A percentile compares a stretch with the other conserved stretches of the same genome.
Conservation (phyloP, 2,329 filamentous ascomycete genomes). For the Fusarium mexicanum region DNA sequence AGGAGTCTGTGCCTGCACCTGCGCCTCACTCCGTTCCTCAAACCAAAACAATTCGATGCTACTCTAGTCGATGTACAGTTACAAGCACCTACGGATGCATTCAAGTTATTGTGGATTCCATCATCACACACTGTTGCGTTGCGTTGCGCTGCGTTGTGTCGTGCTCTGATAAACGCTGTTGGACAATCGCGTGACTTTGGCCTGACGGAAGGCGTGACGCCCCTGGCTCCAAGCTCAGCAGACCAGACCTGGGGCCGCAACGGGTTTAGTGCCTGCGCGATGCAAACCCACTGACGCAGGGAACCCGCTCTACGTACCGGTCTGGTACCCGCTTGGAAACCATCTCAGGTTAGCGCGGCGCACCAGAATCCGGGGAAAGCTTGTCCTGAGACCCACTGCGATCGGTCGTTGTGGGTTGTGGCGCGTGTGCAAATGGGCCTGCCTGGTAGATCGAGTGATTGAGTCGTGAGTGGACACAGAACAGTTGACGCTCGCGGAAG, state of each 20-base stretch:
- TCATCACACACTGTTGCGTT: not conserved
- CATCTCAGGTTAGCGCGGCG: slow-evolving; percentile 27
- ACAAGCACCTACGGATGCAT: slow-evolving; percentile 10
- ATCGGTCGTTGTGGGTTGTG: slow-evolving; percentile 38
- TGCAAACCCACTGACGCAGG: slow-evolving; percentile 13
- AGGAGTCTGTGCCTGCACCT: slow-evolving; percentile 20
- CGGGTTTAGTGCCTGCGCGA: slow-evolving; percentile 35
- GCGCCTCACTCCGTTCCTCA: slow-evolving; percentile 27
- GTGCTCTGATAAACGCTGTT: slow-evolving; percentile 1
- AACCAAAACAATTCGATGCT: not conserved
- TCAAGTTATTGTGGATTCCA: slow-evolving; percentile 2
- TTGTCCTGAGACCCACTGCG: slow-evolving; percentile 43
- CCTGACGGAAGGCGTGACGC: slow-evolving; percentile 45
- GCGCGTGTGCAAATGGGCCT: slow-evolving; percentile 28
- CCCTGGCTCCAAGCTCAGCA: slow-evolving; percentile 42
- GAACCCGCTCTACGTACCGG: slow-evolving; percentile 31
- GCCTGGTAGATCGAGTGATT: slow-evolving; percentile 32
- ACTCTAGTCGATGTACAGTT: slow-evolving; percentile 2
- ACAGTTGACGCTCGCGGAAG: slow-evolving; percentile 25
- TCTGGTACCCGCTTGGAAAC: slow-evolving; percentile 39
- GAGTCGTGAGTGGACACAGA: not conserved
- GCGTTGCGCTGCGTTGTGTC: not conserved
- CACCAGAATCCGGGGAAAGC: slow-evolving; percentile 49
- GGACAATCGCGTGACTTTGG: slow-evolving; percentile 47
- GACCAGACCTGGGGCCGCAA: slow-evolving; percentile 38